Evolutionary conservation across 495 filamentous ascomycete species (phyloP), one percentile per base, ranked within the genome.

Genomic region (Amorphotheca resinae): DNA sequence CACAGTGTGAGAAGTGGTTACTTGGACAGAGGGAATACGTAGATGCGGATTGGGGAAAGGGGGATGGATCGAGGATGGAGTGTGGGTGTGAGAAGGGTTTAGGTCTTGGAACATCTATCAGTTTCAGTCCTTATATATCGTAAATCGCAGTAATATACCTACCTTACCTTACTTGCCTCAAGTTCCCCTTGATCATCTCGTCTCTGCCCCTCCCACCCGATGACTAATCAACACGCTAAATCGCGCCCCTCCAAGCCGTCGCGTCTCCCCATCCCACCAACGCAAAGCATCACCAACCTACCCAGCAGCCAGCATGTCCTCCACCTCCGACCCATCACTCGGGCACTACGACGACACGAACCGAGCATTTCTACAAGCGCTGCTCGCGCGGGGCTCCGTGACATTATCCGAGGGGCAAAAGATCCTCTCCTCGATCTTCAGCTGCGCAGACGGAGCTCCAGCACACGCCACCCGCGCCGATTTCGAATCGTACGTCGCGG

Each of bases 301-400:
- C 49, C n/a, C n/a, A n/a, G n/a, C n/a, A n/a, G n/a, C n/a, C n/a
- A n/a, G n/a, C n/a, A n/a, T n/a, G n/a, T n/a, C n/a, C n/a, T 9
- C 9, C 23, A 33, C 26, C 16, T 34, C 35, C 21, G 41, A 48
- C 30, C 42, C 38, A 23, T 16, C 33, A 3, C 14, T 15, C 28
- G 26, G 22, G 1, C 43, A 50, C 12, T 58, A 58, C 37, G 42
- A 55, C 23, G 73, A 95, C 55, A 68, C 69, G 52, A 84, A 95
- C 59, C 82, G 86, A 34, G 87, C 89, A n/a, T 94, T 98, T 55
- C 64, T 95, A 0, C 91, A 98, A 65, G 84, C 82, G 47, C 82
- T 98, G 55, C 74, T 95, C 58, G 76, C 81, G 2, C 77, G 78
- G 14, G 79, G 80, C 6, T 73, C 74, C 17, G 64, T 95, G 58